These are phyloP conservation scores for Aspergillus novofumigatus DNA, from an alignment of 2,329 filamentous ascomycete genomes.

Conservation along the genomic window DNA sequence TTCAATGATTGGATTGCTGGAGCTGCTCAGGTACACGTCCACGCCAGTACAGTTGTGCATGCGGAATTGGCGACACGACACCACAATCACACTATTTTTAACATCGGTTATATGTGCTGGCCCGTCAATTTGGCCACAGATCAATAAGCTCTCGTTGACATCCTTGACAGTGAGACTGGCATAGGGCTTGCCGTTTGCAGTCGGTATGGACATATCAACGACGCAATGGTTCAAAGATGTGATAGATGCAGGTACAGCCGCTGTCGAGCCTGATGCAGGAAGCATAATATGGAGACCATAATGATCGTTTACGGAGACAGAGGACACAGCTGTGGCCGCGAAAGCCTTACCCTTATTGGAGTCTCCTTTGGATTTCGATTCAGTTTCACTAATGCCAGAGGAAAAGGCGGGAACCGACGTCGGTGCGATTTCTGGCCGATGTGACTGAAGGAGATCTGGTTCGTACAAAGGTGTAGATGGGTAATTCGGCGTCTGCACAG, in stretches of 20 bases:
- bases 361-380: slow-evolving; percentile 15
- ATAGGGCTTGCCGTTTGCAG: slow-evolving; percentile 57
- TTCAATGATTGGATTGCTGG: slow-evolving; percentile 88
- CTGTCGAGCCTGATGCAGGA: slow-evolving; percentile 64
- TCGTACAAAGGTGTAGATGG: slow-evolving; percentile 36
- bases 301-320: slow-evolving; percentile 64
- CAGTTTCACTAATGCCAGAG: slow-evolving; percentile 17
- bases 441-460: slow-evolving; percentile 29
- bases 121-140: slow-evolving; percentile 74
- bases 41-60: slow-evolving; percentile 84
- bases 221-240: slow-evolving; percentile 67
- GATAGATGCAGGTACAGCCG: slow-evolving; percentile 69
- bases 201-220: slow-evolving; percentile 72
- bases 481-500: slow-evolving; percentile 32
- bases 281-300: slow-evolving; percentile 70
- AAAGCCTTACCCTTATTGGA: slow-evolving; percentile 48
- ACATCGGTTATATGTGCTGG: slow-evolving; percentile 79
- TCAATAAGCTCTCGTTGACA: slow-evolving; percentile 65
- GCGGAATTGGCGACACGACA: slow-evolving; percentile 79
- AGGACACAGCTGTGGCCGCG: slow-evolving; percentile 49
- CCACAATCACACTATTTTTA: slow-evolving; percentile 68
- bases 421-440: slow-evolving; percentile 33
- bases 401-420: slow-evolving; percentile 30
- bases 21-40: slow-evolving; percentile 76
- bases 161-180: slow-evolving; percentile 67